phyloP scores from a whole-genome alignment of 163 green algal genomes.

The Smithsoniella earleae region DNA sequence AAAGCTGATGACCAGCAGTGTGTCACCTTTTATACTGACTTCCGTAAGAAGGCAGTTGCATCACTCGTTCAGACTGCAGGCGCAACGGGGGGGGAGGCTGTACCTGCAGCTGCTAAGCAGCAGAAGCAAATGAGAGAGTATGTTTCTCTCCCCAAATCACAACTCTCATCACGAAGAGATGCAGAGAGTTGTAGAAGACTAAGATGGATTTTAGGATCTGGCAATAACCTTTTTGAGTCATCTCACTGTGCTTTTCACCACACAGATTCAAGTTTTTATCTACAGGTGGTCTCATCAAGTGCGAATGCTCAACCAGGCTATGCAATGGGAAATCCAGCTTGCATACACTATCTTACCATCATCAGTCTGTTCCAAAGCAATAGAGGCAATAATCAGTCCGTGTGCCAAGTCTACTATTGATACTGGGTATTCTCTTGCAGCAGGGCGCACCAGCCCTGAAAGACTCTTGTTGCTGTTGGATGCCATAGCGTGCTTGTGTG shows the following conservation, averaged over 20 bases:
- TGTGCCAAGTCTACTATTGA: background rate
- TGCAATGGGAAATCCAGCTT: slow-evolving; percentile 23
- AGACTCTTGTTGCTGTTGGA: slow-evolving; percentile 6
- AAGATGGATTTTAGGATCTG: too few relatives aligned
- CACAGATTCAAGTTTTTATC: too few relatives aligned
- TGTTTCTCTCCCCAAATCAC: background rate
- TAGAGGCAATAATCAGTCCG: background rate
- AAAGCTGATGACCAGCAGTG: slow-evolving; percentile 7
- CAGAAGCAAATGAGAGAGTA: slow-evolving; percentile 12
- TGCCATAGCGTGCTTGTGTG: slow-evolving; percentile 20
- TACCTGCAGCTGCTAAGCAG: slow-evolving; percentile 18
- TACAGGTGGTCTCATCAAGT: slow-evolving; percentile 25
- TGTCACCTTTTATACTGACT: background rate
- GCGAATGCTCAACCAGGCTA: background rate
- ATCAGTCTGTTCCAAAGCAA: background rate
- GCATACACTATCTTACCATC: background rate
- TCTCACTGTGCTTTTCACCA: too few relatives aligned
- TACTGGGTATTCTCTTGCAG: slow-evolving; percentile 9
- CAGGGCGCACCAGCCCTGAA: slow-evolving; percentile 21
- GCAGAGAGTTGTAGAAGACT: too few relatives aligned
- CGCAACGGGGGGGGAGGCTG: background rate
- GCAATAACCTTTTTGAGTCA: too few relatives aligned
- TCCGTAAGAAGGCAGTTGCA: background rate
- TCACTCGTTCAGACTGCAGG: background rate
- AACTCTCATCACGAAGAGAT: too few relatives aligned